Base-by-base conservation (phyloP, 2,329 filamentous ascomycete species). In the Alternaria triticimaculans region DNA sequence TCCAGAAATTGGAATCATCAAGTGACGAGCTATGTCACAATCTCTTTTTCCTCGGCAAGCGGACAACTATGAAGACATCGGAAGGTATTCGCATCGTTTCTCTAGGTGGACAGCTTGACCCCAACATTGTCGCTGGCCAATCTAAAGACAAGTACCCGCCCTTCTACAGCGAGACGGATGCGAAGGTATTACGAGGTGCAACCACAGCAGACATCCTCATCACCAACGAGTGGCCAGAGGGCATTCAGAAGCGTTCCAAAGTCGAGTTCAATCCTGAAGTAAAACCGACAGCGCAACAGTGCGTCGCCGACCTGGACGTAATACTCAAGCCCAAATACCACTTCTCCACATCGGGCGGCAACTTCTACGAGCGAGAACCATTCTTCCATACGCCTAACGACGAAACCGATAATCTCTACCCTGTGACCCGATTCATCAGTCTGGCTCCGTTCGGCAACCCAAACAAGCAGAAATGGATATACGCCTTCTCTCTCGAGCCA, bases 281-380 rank as follows among this genome's bases (percentile, higher is more conserved):
- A 5, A 80, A 85, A 5, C 83, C 89, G 0, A 71, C 82, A 21
- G 85, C 87, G 60, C 87, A 88, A n/a, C 86, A 89, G 57, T 88
- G 89, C 59, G 84, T 98, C 45, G 89, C 94, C 6, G 92, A 96
- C 63, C 85, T 99, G 11, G 95, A 91, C 73, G 85, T 89, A 3
- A 82, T 88, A 1, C 81, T 99, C 20, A 96, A 94, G 78, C 96
- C 96, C n/a, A 89, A 92, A 26, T 99, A 99, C 76, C 94, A 98
- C 79, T 90, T 98, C 74, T 89, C 92, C 2, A 84, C 87, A 4
- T 92, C 92, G 0, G 85, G 88, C 1, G 81, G 85, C 7, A 89
- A 89, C 72, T 95, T 92, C 80, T 98, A 90, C 78, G 95, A 99
- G 81, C 89, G 96, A 60, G 96, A 98, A 80, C 93, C 95, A 0